Evolutionary conservation across 768 basidiomycete species (phyloP).

Genomic region (Psilocybe cubensis): DNA sequence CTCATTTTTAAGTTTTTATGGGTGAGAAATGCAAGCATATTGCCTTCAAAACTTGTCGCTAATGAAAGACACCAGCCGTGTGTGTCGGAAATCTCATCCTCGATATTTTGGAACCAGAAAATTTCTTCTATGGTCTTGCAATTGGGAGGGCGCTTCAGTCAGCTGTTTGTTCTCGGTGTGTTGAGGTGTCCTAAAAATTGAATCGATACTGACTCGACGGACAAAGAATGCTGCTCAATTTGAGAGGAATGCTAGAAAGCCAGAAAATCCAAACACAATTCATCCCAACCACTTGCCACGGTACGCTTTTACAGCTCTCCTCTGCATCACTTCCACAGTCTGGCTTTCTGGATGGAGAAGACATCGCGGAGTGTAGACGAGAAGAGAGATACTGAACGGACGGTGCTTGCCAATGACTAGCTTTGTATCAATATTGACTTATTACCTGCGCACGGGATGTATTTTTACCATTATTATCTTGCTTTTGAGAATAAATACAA

Average conservation of each 20-base stretch:
- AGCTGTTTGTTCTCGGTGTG: conserved; percentile 16
- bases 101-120: conserved; percentile 4
- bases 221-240: conserved; percentile 16
- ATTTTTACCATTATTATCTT: not conserved
- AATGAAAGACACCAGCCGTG: conserved; percentile 1
- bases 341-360: not conserved
- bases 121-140: conserved; percentile 6
- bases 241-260: conserved; percentile 13
- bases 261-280: not conserved
- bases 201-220: not conserved
- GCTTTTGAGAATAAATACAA: not conserved
- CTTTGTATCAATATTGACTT: not conserved
- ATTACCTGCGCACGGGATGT: not conserved
- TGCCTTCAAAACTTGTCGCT: not conserved
- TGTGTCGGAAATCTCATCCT: conserved; percentile 10
- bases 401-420: not conserved
- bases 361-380: not conserved
- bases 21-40: not conserved
- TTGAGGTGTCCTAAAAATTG: not conserved
- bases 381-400: not conserved
- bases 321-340: not conserved
- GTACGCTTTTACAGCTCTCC: not conserved
- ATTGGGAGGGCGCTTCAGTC: conserved; percentile 12
- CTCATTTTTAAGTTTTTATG: conserved; percentile 4
- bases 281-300: not conserved